Evolutionary conservation across 345 rosid genomes (phyloP).

Genomic region (Iberis pinnata): DNA sequence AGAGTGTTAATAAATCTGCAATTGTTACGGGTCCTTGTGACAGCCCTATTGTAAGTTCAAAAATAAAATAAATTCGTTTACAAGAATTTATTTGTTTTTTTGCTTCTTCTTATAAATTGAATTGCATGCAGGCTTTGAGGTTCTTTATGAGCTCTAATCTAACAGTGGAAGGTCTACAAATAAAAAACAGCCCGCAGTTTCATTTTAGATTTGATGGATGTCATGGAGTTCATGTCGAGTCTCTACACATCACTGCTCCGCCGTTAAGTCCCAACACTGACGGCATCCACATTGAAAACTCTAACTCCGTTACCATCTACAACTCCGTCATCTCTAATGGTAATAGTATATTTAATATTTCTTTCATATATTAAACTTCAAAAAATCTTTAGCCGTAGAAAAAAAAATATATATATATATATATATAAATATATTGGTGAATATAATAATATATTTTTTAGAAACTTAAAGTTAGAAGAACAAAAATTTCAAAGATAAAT

Average conservation of each 20-base stretch:
- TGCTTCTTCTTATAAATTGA: not conserved
- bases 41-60: conserved; percentile 69
- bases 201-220: conserved; percentile 70
- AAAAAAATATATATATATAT: too few relatives aligned
- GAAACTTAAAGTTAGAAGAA: too few relatives aligned
- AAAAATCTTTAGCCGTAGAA: not conserved
- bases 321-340: conserved; percentile 84
- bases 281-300: conserved; percentile 75
- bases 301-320: conserved; percentile 56
- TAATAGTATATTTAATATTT: conserved; percentile 15
- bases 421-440: too few relatives aligned
- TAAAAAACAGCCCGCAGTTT: conserved; percentile 76
- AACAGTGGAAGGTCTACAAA: conserved; percentile 54
- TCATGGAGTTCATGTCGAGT: conserved; percentile 37
- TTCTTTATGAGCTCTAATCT: conserved; percentile 69
- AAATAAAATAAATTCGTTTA: not conserved
- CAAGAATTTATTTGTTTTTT: not conserved
- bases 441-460: too few relatives aligned
- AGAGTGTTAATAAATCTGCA: conserved; percentile 67
- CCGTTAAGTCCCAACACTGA: conserved; percentile 83
- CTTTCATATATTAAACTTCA: not conserved
- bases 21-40: conserved; percentile 69
- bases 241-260: conserved; percentile 68
- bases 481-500: not conserved
- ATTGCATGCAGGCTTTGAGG: conserved; percentile 39